Conservation (phyloP, 2,329 filamentous ascomycete genomes). For the Graphilbum sp. region DNA sequence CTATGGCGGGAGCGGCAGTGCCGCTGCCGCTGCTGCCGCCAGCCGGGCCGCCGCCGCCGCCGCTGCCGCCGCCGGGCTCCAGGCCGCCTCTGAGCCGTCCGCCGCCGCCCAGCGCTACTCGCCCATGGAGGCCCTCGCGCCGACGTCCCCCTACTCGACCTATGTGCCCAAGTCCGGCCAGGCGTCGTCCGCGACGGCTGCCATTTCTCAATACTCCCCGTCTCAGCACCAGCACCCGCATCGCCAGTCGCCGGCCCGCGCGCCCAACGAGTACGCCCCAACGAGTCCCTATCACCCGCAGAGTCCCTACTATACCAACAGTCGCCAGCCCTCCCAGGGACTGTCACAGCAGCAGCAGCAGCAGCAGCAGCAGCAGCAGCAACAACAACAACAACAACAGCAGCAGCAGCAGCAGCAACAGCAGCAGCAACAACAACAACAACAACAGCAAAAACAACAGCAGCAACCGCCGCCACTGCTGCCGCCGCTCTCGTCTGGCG, state of each 20-base stretch:
- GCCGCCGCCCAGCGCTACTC: constrained; percentile 84
- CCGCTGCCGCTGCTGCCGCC: background rate
- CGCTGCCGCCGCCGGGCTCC: constrained; percentile 30
- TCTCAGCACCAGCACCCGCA: constrained; percentile 4
- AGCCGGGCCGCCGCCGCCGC: constrained; percentile 13
- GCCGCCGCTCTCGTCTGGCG: constrained; percentile 54
- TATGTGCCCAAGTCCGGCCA: constrained; percentile 46
- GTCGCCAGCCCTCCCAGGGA: constrained; percentile 20
- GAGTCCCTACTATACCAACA: constrained; percentile 38
- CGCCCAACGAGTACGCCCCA: constrained; percentile 36
- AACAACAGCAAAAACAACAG: constrained; percentile 32
- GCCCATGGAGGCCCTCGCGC: constrained; percentile 80
- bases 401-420: constrained; percentile 32
- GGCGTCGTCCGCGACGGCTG: constrained; percentile 13
- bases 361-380: constrained; percentile 52
- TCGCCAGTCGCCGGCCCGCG: constrained; percentile 63
- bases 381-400: constrained; percentile 20
- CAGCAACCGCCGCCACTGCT: constrained; percentile 38
- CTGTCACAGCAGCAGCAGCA: constrained; percentile 20
- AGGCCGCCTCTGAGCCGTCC: constrained; percentile 62
- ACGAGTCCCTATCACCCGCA: constrained; percentile 19
- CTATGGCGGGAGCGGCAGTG: background rate
- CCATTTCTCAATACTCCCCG: constrained; percentile 9
- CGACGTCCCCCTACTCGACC: constrained; percentile 58
- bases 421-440: constrained; percentile 33